Base-by-base conservation (phyloP, 805 yeast species). In the Lachancea fermentati region DNA sequence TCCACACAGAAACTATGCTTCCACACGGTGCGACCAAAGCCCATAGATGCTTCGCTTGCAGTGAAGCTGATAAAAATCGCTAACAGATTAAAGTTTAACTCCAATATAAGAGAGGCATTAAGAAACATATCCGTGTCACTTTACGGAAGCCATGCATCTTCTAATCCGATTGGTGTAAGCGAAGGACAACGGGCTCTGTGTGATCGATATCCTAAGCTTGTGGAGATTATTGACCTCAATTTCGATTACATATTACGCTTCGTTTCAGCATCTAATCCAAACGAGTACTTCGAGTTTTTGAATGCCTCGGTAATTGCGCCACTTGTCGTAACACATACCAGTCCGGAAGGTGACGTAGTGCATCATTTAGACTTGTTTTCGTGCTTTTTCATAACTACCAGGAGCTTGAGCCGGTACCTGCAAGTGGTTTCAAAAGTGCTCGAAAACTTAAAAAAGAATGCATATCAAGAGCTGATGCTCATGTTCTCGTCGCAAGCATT, bases 241-340 rank as follows among this genome's bases (percentile, higher is more conserved):
- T 58, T 72, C 34, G 72, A 68, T 13, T 56, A 66, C 19, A 57
- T 78, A 5, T 48, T 72, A 14, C 57, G 69, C 29, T 77, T 63
- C 51, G 34, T 75, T 6, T 73, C 80, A 1, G 75, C 79, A 12
- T 61, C 79, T 3, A 75, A 77, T 50, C 69, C 75, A 22, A 38
- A 44, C 0, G 75, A 72, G 36, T 71, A 62, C 43, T 66, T 61
- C 19, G 56, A 61, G 7, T 71, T 65, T 51, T 62, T 37, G 19
- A 33, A 40, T 32, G 17, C 37, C 9, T 47, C 45, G 19, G 46
- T 60, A 13, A 19, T 54, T 5, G 45, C 43, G 15, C 62, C 59
- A 11, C 35, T 57, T 9, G 34, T 45, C 15, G 47, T 63, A 24
- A 63, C 58, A 24, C 74, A 69, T 34, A 49, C 63, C 19, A 43